phyloP scores from a whole-genome alignment of 2,329 filamentous ascomycete species.

The Aspergillus quadricinctus region DNA sequence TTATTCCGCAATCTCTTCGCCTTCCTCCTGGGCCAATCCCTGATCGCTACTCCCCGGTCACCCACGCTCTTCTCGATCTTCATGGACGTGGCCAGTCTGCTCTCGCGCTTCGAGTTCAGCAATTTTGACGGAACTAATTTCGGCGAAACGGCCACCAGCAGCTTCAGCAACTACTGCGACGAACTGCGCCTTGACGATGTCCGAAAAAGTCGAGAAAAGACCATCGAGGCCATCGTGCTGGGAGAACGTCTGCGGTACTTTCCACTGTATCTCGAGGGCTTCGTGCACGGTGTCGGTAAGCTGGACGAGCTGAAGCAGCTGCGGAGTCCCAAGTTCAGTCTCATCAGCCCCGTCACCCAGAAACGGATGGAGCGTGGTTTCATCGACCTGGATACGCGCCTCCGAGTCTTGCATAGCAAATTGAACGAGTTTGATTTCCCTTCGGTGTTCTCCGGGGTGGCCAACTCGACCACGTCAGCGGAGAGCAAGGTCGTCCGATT shows the following conservation, averaged over 20 bases:
- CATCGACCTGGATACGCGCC: slow-evolving; percentile 70
- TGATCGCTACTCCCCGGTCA: slow-evolving; percentile 55
- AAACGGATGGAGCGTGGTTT: slow-evolving; percentile 78
- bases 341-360: slow-evolving; percentile 67
- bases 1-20: slow-evolving; percentile 61
- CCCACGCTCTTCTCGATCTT: slow-evolving; percentile 57
- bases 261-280: slow-evolving; percentile 83
- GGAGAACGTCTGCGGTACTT: slow-evolving; percentile 81
- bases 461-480: slow-evolving; percentile 71
- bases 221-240: slow-evolving; percentile 80
- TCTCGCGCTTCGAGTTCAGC: slow-evolving; percentile 56
- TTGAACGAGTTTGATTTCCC: slow-evolving; percentile 91
- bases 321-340: slow-evolving; percentile 63
- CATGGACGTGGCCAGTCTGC: slow-evolving; percentile 54
- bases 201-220: slow-evolving; percentile 77
- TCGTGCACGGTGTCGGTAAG: slow-evolving; percentile 85
- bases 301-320: slow-evolving; percentile 68
- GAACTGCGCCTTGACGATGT: slow-evolving; percentile 76
- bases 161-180: slow-evolving; percentile 61
- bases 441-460: slow-evolving; percentile 80
- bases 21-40: slow-evolving; percentile 58
- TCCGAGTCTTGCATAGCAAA: slow-evolving; percentile 65
- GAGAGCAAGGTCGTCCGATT: slow-evolving; percentile 78
- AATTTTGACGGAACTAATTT: slow-evolving; percentile 62
- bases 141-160: slow-evolving; percentile 54